Evolutionary conservation across 2,329 filamentous ascomycete species (phyloP).

Genomic region (Pseudogymnoascus sp.): DNA sequence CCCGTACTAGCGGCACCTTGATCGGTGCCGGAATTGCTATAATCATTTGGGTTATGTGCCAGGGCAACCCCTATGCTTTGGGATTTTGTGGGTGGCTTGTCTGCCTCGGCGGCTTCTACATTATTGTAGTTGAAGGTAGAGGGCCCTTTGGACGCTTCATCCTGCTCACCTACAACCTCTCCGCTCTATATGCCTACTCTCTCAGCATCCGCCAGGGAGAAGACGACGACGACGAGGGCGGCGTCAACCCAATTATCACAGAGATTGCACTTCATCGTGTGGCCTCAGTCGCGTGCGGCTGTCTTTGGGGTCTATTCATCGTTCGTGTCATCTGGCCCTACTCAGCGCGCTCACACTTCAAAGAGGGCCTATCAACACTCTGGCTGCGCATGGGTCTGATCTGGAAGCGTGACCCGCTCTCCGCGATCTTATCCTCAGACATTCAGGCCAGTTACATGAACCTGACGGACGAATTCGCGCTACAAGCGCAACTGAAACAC

Average conservation of each 20-base stretch:
- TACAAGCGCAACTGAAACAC: conserved; percentile 66
- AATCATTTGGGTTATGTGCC: conserved; percentile 68
- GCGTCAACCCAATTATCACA: conserved; percentile 73
- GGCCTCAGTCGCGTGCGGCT: conserved; percentile 75
- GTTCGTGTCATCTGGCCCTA: conserved; percentile 92
- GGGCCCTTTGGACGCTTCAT: conserved; percentile 91
- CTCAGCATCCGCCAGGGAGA: conserved; percentile 73
- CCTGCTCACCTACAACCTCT: conserved; percentile 92
- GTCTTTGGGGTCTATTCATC: conserved; percentile 85
- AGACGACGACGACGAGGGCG: conserved; percentile 83
- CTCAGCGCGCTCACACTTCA: conserved; percentile 79
- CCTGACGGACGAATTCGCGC: conserved; percentile 76
- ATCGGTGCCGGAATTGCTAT: conserved; percentile 73
- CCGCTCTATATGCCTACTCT: conserved; percentile 88
- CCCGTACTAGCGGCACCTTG: conserved; percentile 80
- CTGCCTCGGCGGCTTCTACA: conserved; percentile 77
- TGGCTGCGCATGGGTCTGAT: conserved; percentile 94
- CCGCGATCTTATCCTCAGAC: conserved; percentile 58
- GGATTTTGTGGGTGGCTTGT: conserved; percentile 76
- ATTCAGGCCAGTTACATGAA: conserved; percentile 68
- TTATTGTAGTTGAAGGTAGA: conserved; percentile 77
- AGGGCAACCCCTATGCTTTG: conserved; percentile 69
- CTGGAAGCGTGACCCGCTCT: conserved; percentile 89
- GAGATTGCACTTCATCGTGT: conserved; percentile 86
- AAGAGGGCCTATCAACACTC: conserved; percentile 81